phyloP scores from a whole-genome alignment of 352 stramenopile species.

The Pythium periplocum region DNA sequence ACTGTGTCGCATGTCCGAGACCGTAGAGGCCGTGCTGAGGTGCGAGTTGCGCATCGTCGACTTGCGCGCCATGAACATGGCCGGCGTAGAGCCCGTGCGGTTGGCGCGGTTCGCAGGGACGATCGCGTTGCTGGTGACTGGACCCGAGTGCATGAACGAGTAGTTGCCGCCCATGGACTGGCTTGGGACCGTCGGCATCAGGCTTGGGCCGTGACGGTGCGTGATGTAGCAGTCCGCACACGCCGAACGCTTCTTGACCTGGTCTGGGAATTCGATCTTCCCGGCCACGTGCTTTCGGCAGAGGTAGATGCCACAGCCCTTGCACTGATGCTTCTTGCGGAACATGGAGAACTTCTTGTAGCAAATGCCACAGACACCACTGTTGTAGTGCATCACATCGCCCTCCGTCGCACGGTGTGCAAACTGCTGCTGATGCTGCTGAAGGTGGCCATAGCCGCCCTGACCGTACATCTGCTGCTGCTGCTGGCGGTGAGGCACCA shows the following conservation, averaged over 20 bases:
- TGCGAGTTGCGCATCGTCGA: not conserved
- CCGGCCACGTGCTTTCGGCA: constrained; percentile 80
- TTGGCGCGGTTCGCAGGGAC: constrained; percentile 8
- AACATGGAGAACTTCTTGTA: constrained; percentile 87
- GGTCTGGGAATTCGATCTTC: constrained; percentile 52
- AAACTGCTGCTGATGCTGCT: not conserved
- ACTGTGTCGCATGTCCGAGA: constrained; percentile 14
- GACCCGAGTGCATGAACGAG: constrained; percentile 7
- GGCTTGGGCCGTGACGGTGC: constrained; percentile 46
- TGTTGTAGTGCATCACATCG: constrained; percentile 35
- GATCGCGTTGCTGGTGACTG: constrained; percentile 13
- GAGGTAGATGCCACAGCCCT: constrained; percentile 67
- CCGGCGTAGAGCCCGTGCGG: constrained; percentile 10
- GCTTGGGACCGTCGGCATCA: constrained; percentile 29
- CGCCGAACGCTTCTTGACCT: constrained; percentile 64
- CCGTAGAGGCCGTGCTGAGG: constrained; percentile 6
- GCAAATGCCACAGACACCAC: constrained; percentile 66
- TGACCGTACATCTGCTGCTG: constrained; percentile 13
- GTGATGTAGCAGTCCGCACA: constrained; percentile 76
- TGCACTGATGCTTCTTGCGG: constrained; percentile 85
- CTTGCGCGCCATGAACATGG: constrained; percentile 5
- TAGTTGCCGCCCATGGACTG: constrained; percentile 5
- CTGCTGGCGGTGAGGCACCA: not conserved
- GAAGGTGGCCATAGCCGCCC: not conserved
- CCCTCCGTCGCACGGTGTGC: constrained; percentile 24